Evolutionary conservation across 176 grass and related monocot species (phyloP).

Genomic region (Areca catechu): DNA sequence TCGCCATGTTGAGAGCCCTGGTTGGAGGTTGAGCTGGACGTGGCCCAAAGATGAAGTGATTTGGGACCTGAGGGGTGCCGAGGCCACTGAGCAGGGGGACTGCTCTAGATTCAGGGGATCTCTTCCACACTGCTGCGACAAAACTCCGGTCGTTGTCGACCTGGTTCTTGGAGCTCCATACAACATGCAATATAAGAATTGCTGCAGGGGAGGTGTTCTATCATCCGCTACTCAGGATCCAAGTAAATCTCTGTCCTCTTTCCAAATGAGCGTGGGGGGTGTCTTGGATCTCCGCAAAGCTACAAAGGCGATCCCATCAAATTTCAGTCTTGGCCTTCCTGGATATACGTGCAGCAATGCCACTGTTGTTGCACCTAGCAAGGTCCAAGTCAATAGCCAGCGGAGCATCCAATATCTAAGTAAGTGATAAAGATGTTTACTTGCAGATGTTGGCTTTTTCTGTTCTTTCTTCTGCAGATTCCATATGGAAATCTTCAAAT

Average conservation of each 20-base stretch:
- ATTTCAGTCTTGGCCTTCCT: constrained; percentile 49
- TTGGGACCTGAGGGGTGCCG: constrained; percentile 28
- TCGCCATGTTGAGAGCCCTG: constrained; percentile 60
- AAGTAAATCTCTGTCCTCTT: constrained; percentile 8
- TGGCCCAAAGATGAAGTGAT: constrained; percentile 51
- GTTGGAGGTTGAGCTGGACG: constrained; percentile 62
- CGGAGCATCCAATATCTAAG: constrained; percentile 32
- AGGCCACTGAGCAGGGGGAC: constrained; percentile 57
- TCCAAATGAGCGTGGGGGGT: constrained; percentile 36
- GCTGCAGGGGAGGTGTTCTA: constrained; percentile 54
- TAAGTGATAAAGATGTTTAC: constrained; percentile 13
- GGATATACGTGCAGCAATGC: constrained; percentile 70
- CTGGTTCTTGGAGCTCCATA: constrained; percentile 32
- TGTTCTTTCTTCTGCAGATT: background rate
- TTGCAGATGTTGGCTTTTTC: too few relatives aligned
- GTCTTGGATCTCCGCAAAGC: background rate
- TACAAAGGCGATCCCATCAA: constrained; percentile 15
- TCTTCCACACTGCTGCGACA: constrained; percentile 48
- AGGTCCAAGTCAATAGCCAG: constrained; percentile 7
- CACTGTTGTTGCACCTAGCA: constrained; percentile 26
- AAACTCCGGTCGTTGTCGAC: constrained; percentile 34
- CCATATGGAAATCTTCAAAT: too few relatives aligned
- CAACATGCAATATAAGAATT: constrained; percentile 38
- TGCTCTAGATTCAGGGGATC: constrained; percentile 15
- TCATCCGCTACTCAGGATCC: constrained; percentile 35